Conservation (phyloP, 177 flowering plant species). For the Vitis hybrid region DNA sequence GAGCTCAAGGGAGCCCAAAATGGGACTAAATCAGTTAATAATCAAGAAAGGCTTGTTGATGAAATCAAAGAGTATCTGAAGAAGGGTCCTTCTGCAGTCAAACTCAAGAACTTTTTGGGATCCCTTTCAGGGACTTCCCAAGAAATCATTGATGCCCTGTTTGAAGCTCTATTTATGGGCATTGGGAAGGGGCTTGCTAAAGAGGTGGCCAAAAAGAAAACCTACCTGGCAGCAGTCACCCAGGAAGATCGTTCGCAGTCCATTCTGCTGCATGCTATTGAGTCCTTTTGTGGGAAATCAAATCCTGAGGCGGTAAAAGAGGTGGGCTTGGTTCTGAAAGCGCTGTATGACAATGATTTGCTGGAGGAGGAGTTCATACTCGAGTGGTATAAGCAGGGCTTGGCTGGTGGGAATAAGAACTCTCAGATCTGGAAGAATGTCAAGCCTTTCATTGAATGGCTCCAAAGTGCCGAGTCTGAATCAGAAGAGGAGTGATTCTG, state of each 20-base stretch:
- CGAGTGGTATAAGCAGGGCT: constrained; percentile 69
- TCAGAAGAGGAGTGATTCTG: constrained; percentile 53
- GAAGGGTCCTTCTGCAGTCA: constrained; percentile 46
- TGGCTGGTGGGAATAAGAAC: constrained; percentile 40
- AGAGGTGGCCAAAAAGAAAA: constrained; percentile 64
- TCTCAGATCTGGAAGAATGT: constrained; percentile 68
- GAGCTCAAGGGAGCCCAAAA: constrained; percentile 22
- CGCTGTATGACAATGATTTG: constrained; percentile 65
- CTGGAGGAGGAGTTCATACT: constrained; percentile 68
- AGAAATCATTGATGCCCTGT: constrained; percentile 54
- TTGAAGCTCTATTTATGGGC: constrained; percentile 71
- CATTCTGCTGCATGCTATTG: constrained; percentile 54
- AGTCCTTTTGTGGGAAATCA: constrained; percentile 47
- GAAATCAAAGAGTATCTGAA: constrained; percentile 47
- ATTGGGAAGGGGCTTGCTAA: constrained; percentile 72
- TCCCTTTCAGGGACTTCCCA: constrained; percentile 46
- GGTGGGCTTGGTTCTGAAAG: constrained; percentile 66
- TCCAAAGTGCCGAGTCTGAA: constrained; percentile 91
- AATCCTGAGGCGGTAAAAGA: constrained; percentile 63
- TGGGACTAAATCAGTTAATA: constrained; percentile 10
- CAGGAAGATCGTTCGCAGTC: constrained; percentile 56
- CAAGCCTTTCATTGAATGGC: constrained; percentile 87
- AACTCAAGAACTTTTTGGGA: constrained; percentile 47
- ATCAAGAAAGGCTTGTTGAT: constrained; percentile 39
- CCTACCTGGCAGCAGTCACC: constrained; percentile 48